Evolutionary conservation across 2,329 filamentous ascomycete species (phyloP), one percentile per base, ranked within the genome.

Genomic region (Fusarium sp.): DNA sequence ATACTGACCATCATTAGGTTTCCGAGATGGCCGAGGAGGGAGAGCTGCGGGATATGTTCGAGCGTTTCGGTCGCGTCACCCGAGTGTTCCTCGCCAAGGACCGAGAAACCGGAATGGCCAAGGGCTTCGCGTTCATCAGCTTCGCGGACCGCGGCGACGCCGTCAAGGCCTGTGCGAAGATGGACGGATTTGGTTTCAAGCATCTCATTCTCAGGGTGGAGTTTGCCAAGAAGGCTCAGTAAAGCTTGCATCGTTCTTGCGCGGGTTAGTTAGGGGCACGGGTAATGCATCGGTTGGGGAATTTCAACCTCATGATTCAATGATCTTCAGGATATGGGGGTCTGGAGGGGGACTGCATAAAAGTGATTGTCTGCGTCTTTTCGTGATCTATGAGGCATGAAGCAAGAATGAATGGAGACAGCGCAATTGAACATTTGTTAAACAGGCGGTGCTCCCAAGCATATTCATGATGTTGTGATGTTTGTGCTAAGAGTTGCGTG

Each of bases 101-200:
- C 83, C 87, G 96, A 78, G 96, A 99, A 75, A 99, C 96, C 39
- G 93, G 94, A 64, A 85, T 95, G 79, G 96, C 96, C 74, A 99
- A 99, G 89, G 96, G 96, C 67, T 99, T 99, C 79, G 96, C 96
- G 24, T 99, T 99, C 80, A 97, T 99, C 85, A 97, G 93, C 81
- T 99, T 96, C 77, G 92, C 91, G 62, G 96, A 99, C 80, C 86
- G 96, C 73, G 81, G 85, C 72, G 96, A 99, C 80, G 96, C 96
- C 72, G 92, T 92, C 73, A 92, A 91, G 83, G 96, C 96, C 39
- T 97, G 93, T 83, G 91, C 91, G 83, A 97, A 97, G 88, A 95
- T 99, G 93, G 96, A 99, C 82, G 96, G 96, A 76, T 97, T 86
- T 73, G 92, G 92, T 82, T 95, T 93, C 84, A 91, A 92, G 80